Base-by-base conservation (phyloP, 257 asterid genomes). In the Thymus mandschuricus region DNA sequence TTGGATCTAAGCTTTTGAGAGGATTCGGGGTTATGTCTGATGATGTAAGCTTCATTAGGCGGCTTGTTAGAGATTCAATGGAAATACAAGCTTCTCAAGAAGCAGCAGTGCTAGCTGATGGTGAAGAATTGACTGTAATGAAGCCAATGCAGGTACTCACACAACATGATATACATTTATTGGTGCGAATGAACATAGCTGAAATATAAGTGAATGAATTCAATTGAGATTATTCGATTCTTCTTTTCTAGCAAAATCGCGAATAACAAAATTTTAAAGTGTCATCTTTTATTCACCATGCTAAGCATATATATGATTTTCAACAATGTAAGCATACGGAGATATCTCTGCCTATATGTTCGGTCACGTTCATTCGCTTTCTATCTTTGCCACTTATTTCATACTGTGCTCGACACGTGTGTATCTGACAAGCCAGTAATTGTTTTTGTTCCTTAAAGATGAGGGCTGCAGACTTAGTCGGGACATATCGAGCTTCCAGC, bases 21-120 rank as follows among this genome's bases (percentile, higher is more conserved):
- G 96, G 97, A 57, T 73, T 94, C 3, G 99, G 99, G 40, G 92
- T 91, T 43, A 91, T 94, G 99, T 91, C 96, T 11, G 97, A 94
- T 62, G 99, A 94, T 58, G 96, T 94, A 38, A 87, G 82, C 75
- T 94, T 91, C 38, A 71, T 91, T 49, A 88, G 96, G 48, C 88
- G 84, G 80, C 82, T 89, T 46, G 81, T 91, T 61, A 81, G 95
- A 75, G 90, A 94, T 69, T 94, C 99, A 3, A 91, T 94, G 99
- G 99, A 91, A 81, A 68, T 82, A 66, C 96, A 94, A 86, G 99
- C 99, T 21, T 21, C 21, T 72, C 96, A 84, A 80, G 97, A 94
- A 62, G 85, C 87, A 38, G 52, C 84, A 3, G 82, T 60, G 45
- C 84, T 72, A 84, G 77, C 73, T 15, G 89, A 85, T 34, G 89